Evolutionary conservation across 140 eudicot species (phyloP).

Genomic region (Stevia rebaudiana): DNA sequence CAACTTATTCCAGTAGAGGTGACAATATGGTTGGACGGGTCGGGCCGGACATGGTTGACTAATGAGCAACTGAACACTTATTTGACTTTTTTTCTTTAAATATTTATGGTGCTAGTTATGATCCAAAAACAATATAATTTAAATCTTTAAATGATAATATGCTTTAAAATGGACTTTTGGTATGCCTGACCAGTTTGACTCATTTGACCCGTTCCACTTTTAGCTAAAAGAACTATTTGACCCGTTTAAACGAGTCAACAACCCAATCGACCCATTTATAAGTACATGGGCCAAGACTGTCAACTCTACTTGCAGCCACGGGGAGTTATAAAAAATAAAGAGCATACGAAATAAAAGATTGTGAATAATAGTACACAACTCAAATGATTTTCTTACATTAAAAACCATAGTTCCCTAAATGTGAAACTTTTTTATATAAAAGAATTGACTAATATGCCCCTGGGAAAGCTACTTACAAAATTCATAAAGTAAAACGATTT

Average conservation of each 20-base stretch:
- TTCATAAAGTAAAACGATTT: not conserved
- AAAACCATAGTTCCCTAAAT: not conserved
- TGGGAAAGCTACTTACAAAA: not conserved
- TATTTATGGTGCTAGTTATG: not conserved
- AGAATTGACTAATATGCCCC: constrained; percentile 6
- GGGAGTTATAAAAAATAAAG: no score
- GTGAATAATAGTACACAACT: not conserved
- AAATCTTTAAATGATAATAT: not conserved
- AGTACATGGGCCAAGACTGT: not conserved
- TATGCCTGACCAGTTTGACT: not conserved
- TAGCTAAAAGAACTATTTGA: not conserved
- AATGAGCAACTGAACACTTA: not conserved
- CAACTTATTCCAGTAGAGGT: not conserved
- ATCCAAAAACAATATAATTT: not conserved
- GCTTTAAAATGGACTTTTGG: not conserved
- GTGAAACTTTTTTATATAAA: not conserved
- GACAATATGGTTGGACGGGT: not conserved
- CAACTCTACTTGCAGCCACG: not conserved
- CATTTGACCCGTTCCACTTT: not conserved
- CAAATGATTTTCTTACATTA: not conserved
- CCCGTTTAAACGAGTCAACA: not conserved
- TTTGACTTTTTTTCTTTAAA: not conserved
- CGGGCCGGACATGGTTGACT: not conserved
- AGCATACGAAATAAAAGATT: not conserved
- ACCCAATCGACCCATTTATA: not conserved